phyloP scores from a whole-genome alignment of 202 grass and related monocot genomes.

The Zizania palustris region DNA sequence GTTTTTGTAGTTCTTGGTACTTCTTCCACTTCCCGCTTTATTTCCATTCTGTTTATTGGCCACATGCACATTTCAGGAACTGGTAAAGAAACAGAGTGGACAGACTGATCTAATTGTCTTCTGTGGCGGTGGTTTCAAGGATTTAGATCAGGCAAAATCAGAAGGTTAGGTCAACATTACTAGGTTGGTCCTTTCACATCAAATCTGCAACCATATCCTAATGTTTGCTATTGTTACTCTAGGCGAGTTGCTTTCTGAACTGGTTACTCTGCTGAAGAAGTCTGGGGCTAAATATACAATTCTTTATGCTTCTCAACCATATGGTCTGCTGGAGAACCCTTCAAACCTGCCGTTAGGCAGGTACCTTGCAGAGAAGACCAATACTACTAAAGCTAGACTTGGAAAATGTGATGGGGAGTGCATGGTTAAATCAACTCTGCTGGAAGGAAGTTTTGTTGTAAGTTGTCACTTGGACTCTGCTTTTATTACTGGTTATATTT shows the following conservation, averaged over 20 bases:
- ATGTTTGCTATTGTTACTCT: conserved; percentile 22
- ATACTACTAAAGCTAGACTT: conserved; percentile 41
- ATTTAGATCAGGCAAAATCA: conserved; percentile 46
- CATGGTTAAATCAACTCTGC: conserved; percentile 74
- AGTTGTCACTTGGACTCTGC: conserved; percentile 37
- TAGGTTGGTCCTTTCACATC: conserved; percentile 11
- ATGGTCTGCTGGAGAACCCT: conserved; percentile 46
- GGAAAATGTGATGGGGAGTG: conserved; percentile 76
- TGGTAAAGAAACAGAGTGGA: conserved; percentile 43
- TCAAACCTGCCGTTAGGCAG: conserved; percentile 51
- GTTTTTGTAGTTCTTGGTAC: neutral
- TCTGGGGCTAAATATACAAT: conserved; percentile 71
- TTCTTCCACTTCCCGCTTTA: neutral
- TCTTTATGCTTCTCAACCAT: conserved; percentile 86
- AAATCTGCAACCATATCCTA: conserved; percentile 14
- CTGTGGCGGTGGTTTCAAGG: conserved; percentile 62
- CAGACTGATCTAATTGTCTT: conserved; percentile 72
- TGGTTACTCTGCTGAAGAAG: conserved; percentile 59
- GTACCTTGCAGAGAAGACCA: conserved; percentile 75
- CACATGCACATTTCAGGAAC: conserved; percentile 40
- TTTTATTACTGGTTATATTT: neutral
- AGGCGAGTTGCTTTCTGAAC: conserved; percentile 78
- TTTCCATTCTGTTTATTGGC: conserved; percentile 24
- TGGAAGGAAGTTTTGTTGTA: conserved; percentile 97
- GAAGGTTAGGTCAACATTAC: conserved; percentile 68